Conservation (phyloP, 1,284 basidiomycete genomes). For the Agroathelia rolfsii region DNA sequence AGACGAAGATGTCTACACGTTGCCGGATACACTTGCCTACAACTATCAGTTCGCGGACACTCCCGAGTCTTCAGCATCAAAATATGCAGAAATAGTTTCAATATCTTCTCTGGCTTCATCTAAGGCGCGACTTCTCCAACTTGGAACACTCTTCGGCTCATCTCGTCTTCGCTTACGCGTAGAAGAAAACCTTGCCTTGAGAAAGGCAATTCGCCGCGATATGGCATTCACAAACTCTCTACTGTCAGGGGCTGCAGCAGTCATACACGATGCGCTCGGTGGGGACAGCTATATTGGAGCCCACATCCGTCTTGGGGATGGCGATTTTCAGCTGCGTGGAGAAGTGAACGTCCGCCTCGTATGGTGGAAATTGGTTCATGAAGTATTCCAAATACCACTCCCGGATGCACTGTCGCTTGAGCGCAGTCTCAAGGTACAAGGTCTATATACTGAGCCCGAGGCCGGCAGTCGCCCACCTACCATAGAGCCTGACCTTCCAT, state of each 20-base stretch:
- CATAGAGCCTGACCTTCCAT: slow-evolving; percentile 12
- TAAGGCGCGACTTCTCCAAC: slow-evolving; percentile 39
- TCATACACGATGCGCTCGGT: slow-evolving; percentile 36
- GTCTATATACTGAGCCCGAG: slow-evolving; percentile 13
- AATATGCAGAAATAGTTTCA: slow-evolving; percentile 35
- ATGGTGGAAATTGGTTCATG: slow-evolving; percentile 49
- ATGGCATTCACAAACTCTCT: slow-evolving; percentile 45
- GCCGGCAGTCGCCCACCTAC: slow-evolving; percentile 12
- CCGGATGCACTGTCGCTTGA: slow-evolving; percentile 32
- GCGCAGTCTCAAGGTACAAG: slow-evolving; percentile 10
- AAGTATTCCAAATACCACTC: slow-evolving; percentile 28
- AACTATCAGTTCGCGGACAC: slow-evolving; percentile 60
- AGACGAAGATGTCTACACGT: slow-evolving; percentile 29
- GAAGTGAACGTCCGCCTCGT: slow-evolving; percentile 31
- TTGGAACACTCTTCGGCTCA: slow-evolving; percentile 64
- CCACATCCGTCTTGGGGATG: slow-evolving; percentile 62
- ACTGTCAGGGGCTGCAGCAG: slow-evolving; percentile 29
- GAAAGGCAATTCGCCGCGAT: slow-evolving; percentile 33
- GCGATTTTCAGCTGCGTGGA: slow-evolving; percentile 39
- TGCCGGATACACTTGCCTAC: slow-evolving; percentile 49
- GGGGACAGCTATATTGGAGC: slow-evolving; percentile 40
- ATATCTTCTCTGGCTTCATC: slow-evolving; percentile 31
- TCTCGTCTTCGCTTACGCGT: slow-evolving; percentile 46
- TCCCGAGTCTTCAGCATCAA: slow-evolving; percentile 19
- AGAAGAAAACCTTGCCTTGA: slow-evolving; percentile 27